phyloP scores from a whole-genome alignment of 2,329 filamentous ascomycete genomes.

The Botrytis elliptica region DNA sequence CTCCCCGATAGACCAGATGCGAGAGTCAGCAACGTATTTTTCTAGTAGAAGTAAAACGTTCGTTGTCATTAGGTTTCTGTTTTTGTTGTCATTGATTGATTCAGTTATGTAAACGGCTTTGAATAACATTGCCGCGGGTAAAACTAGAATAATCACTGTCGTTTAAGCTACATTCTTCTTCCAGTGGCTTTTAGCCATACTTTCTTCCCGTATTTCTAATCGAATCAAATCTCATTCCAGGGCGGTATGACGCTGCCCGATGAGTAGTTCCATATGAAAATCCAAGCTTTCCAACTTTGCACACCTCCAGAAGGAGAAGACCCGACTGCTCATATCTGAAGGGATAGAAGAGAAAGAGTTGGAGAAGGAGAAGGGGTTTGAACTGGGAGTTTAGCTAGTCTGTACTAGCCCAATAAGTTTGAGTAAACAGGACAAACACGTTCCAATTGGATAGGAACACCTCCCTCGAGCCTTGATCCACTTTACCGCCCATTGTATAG shows the following conservation, averaged over 20 bases:
- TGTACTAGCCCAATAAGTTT: rapidly evolving
- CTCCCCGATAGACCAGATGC: not conserved
- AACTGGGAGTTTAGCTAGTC: not conserved
- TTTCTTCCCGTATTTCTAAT: not conserved
- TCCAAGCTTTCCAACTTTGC: not conserved
- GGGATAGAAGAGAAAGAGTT: not conserved
- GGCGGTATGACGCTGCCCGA: not conserved
- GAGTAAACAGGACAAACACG: not conserved
- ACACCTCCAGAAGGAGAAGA: not conserved
- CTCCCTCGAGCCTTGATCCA: no score
- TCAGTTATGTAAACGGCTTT: not conserved
- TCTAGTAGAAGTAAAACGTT: not conserved
- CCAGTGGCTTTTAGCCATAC: not conserved
- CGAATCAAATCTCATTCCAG: not conserved
- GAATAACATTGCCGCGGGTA: not conserved
- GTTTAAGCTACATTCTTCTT: not conserved
- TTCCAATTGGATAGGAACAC: no score
- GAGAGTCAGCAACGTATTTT: not conserved
- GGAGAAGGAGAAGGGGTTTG: not conserved
- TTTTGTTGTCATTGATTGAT: not conserved
- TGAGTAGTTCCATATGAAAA: rapidly evolving
- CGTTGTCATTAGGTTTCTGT: not conserved
- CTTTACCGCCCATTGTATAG: no score
- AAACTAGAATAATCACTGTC: not conserved
- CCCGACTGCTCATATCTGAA: no score